Evolutionary conservation across 2,329 filamentous ascomycete genomes (phyloP), one percentile per base, ranked within the genome.

Genomic region (Fusarium multiceps): DNA sequence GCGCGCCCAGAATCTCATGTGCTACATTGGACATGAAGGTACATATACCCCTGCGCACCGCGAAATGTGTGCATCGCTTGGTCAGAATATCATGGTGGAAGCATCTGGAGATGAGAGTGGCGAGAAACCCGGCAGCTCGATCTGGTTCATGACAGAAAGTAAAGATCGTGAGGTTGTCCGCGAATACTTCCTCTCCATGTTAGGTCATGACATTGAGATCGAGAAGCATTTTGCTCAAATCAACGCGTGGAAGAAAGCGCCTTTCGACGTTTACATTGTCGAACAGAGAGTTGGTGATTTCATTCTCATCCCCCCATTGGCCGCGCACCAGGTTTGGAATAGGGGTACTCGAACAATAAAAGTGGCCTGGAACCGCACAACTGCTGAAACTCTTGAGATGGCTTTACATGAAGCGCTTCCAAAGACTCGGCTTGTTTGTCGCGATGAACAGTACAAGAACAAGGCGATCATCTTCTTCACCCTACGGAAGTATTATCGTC

Each of bases 141-240:
- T 99, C 40, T 99, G 96, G 96, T 97, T 98, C 78, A 98, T 99
- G 96, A 98, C 96, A 0, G 94, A 98, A 78, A 94, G 90, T 37
- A 97, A 96, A 74, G 96, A 99, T 75, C 90, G 96, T 3, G 91
- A 94, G 66, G 86, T 95, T 6, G 94, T 98, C 4, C 91, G 94
- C 1, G 95, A 98, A 76, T 98, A 97, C 78, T 99, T 97, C 83
- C 83, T 97, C 50, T 97, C 94, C 2, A 92, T 93, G 79, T 86
- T 99, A 7, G 96, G 96, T 2, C 96, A 99, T 76, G 95, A 99
- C 74, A 94, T 98, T 65, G 95, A 98, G 76, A 93, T 98, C 20
- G 96, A 99, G 77, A 93, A 95, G 71, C 95, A 98, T 79, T 98
- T 98, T 80, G 96, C 95, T 1, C 95, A 98, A 76, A 87, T 98